Conservation (phyloP, 2,329 filamentous ascomycete genomes). For the Penicillium sp. region DNA sequence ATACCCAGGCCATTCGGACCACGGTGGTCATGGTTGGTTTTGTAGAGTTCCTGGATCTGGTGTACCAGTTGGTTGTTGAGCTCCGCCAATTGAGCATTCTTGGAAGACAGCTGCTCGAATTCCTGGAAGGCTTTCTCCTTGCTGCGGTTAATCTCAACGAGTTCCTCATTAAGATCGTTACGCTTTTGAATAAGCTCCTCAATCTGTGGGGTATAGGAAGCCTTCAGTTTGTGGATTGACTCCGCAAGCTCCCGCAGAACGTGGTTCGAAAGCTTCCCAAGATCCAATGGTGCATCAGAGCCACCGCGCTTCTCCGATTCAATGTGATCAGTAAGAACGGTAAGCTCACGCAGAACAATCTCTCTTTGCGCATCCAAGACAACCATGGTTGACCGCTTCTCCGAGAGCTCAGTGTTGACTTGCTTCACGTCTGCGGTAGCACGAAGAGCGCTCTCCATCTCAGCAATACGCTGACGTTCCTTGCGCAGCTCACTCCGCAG, state of each 20-base stretch:
- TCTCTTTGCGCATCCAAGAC: slow-evolving; percentile 92
- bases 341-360: slow-evolving; percentile 89
- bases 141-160: slow-evolving; percentile 75
- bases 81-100: slow-evolving; percentile 90
- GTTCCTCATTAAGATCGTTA: slow-evolving; percentile 81
- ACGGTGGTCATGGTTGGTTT: slow-evolving; percentile 57
- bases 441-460: slow-evolving; percentile 65
- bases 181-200: slow-evolving; percentile 89
- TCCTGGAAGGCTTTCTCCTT: slow-evolving; percentile 93
- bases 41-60: slow-evolving; percentile 91
- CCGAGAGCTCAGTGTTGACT: slow-evolving; percentile 81
- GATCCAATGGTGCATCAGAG: slow-evolving; percentile 74
- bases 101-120: slow-evolving; percentile 90
- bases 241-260: slow-evolving; percentile 64
- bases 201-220: slow-evolving; percentile 72
- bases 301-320: slow-evolving; percentile 81
- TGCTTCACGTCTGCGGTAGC: slow-evolving; percentile 65
- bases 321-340: slow-evolving; percentile 84
- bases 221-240: slow-evolving; percentile 69
- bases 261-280: slow-evolving; percentile 66
- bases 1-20: slow-evolving; percentile 61
- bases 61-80: slow-evolving; percentile 95
- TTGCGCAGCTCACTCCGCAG: slow-evolving; percentile 72
- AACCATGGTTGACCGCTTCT: slow-evolving; percentile 95
- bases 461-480: slow-evolving; percentile 81